Percentiles rank a stretch among this genome's conserved stretches.
These are phyloP conservation scores for Paecilomyces niveus DNA, from an alignment of 2,329 filamentous ascomycete species.

Conservation along the genomic window DNA sequence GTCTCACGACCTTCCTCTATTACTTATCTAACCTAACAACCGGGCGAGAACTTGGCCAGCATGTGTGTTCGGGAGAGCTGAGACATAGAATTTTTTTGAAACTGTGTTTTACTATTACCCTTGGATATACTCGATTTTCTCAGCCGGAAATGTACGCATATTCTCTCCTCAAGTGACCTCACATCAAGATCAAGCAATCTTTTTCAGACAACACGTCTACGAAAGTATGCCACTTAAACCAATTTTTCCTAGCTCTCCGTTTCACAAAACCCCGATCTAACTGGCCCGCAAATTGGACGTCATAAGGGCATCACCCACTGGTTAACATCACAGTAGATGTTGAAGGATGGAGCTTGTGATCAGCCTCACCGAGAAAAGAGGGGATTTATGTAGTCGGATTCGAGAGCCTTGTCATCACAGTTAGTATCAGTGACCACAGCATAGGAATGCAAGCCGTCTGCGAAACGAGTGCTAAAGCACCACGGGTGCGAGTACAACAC, in stretches of 20 bases:
- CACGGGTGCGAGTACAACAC: background rate
- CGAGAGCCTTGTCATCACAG: constrained; percentile 5
- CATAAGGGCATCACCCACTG: background rate
- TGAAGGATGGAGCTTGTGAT: background rate
- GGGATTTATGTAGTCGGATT: constrained; percentile 4
- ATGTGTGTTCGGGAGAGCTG: background rate
- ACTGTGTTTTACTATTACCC: constrained; percentile 1
- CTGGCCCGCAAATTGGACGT: background rate
- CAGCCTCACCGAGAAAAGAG: background rate
- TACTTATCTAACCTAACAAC: background rate
- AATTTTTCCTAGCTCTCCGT: background rate
- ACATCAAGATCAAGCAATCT: background rate
- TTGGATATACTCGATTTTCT: background rate
- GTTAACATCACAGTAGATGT: background rate
- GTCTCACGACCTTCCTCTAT: background rate
- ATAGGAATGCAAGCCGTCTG: background rate
- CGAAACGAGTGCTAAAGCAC: background rate
- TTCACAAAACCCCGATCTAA: background rate
- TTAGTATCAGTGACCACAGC: background rate
- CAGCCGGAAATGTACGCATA: background rate
- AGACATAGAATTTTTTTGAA: background rate
- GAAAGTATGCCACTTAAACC: background rate
- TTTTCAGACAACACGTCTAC: background rate
- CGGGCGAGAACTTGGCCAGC: background rate
- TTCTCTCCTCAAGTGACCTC: background rate